Evolutionary conservation across 1,139 yeast genomes (phyloP).

Genomic region (Saccharomyces hybrid): DNA sequence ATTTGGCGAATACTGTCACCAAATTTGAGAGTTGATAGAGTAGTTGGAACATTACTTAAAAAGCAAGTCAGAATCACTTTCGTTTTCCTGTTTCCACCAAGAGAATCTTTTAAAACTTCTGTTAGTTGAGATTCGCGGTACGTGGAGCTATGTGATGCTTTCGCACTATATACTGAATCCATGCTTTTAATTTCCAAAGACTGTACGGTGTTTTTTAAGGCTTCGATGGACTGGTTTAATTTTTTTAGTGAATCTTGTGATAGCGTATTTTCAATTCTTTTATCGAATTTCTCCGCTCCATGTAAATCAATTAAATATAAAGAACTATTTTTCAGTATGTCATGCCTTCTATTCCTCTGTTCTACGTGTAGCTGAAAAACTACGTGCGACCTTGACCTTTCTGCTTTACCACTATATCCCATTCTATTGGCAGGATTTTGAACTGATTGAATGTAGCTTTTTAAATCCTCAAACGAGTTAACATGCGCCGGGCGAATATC

Average conservation of each 20-base stretch:
- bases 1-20: conserved; percentile 74
- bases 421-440: conserved; percentile 30
- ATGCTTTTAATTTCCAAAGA: conserved; percentile 60
- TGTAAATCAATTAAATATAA: conserved; percentile 80
- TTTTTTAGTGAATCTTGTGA: conserved; percentile 78
- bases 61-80: conserved; percentile 74
- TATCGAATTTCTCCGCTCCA: conserved; percentile 81
- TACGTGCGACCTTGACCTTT: conserved; percentile 77
- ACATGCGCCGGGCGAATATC: conserved; percentile 14
- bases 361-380: conserved; percentile 61
- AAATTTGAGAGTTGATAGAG: conserved; percentile 69
- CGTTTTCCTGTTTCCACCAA: conserved; percentile 84
- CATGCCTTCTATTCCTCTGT: conserved; percentile 46
- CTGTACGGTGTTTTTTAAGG: conserved; percentile 75
- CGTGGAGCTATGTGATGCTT: conserved; percentile 52
- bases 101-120: conserved; percentile 70
- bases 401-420: conserved; percentile 53
- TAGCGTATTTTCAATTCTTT: conserved; percentile 72
- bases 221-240: conserved; percentile 68
- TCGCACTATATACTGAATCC: not conserved
- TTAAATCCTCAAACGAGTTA: conserved; percentile 10
- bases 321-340: conserved; percentile 14
- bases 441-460: conserved; percentile 1
- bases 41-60: conserved; percentile 53
- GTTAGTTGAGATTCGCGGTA: conserved; percentile 82